Conservation (phyloP, 2,329 filamentous ascomycete genomes). For the Cryphonectria japonica region DNA sequence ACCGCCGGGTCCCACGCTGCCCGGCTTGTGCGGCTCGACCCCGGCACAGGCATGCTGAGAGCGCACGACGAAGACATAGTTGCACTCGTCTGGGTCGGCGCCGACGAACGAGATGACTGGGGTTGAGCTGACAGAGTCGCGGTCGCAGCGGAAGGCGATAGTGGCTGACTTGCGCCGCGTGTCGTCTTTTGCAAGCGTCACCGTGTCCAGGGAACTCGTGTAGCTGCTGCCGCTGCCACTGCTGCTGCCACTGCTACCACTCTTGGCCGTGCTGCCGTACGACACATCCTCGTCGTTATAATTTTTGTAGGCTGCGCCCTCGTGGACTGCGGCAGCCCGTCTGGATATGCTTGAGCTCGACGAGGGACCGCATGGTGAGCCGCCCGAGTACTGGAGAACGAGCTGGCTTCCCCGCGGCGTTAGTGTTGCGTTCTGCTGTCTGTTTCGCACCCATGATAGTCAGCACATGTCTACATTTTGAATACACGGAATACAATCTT, state of each 20-base stretch:
- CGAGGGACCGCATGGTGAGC: constrained; percentile 70
- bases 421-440: constrained; percentile 58
- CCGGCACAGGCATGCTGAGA: constrained; percentile 78
- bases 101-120: constrained; percentile 84
- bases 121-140: constrained; percentile 69
- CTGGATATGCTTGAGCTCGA: constrained; percentile 39
- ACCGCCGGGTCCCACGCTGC: constrained; percentile 72
- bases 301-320: constrained; percentile 31
- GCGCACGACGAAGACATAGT: constrained; percentile 93
- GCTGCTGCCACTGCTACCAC: constrained; percentile 1
- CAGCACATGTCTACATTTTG: constrained; percentile 14
- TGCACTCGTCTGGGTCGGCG: constrained; percentile 82
- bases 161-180: constrained; percentile 74
- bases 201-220: constrained; percentile 31
- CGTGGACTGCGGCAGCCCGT: constrained; percentile 36
- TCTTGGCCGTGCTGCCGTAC: constrained; percentile 27
- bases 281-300: constrained; percentile 39
- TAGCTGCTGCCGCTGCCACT: constrained; percentile 17
- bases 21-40: constrained; percentile 70
- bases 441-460: constrained; percentile 36
- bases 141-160: constrained; percentile 92
- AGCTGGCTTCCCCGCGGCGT: constrained; percentile 71
- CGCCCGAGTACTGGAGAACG: constrained; percentile 75
- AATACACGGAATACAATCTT: background rate
- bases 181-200: constrained; percentile 38